A percentile compares a stretch with the other conserved stretches of the same genome.
Evolutionary conservation across 228 moss, liverwort and hornwort genomes (phyloP).

Genomic region (Sphagnum fallax): DNA sequence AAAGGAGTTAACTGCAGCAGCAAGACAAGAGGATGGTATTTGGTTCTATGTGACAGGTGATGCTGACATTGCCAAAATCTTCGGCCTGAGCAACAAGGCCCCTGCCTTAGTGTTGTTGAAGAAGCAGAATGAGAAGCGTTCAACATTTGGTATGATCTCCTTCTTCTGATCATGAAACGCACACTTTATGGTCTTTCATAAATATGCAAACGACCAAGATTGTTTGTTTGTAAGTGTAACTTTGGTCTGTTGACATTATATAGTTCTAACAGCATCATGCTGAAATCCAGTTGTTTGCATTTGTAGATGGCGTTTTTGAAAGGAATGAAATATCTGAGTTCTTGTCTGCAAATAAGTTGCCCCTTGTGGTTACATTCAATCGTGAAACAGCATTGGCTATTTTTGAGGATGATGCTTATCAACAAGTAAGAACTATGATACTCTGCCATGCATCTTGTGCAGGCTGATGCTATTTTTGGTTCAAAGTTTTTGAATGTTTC

Average conservation of each 20-base stretch:
- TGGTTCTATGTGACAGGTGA: slow-evolving; percentile 57
- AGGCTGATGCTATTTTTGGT: not conserved
- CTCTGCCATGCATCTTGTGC: not conserved
- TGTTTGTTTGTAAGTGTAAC: too few species aligned
- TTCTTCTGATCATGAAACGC: not conserved
- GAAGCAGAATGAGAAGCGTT: slow-evolving; percentile 36
- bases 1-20: slow-evolving; percentile 43
- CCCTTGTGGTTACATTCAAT: slow-evolving; percentile 65
- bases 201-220: too few species aligned
- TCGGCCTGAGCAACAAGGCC: slow-evolving; percentile 35
- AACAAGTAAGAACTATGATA: slow-evolving; percentile 41
- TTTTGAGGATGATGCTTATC: slow-evolving; percentile 66
- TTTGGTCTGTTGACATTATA: too few species aligned
- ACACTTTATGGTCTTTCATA: not conserved
- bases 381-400: slow-evolving; percentile 36
- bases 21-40: slow-evolving; percentile 63
- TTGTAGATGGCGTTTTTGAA: slow-evolving; percentile 57
- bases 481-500: not conserved
- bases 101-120: slow-evolving; percentile 46
- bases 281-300: not conserved
- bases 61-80: slow-evolving; percentile 46
- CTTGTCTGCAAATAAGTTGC: slow-evolving; percentile 50
- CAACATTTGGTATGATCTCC: slow-evolving; percentile 37
- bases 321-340: slow-evolving; percentile 45
- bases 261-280: too few species aligned